These are phyloP conservation scores for Bacidia rubella DNA, from an alignment of 495 filamentous ascomycete species.

Conservation along the genomic window DNA sequence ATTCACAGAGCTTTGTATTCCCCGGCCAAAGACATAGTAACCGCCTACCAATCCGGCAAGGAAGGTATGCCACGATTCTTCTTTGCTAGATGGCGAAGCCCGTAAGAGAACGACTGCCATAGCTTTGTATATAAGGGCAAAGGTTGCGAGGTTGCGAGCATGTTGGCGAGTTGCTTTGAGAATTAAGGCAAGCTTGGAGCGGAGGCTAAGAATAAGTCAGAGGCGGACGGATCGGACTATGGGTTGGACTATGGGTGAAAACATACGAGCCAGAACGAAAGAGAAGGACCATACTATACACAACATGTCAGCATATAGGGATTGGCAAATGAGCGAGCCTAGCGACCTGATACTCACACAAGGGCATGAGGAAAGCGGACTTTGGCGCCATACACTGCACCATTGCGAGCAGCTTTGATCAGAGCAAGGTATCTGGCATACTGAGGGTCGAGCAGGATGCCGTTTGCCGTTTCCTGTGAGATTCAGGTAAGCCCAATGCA, in stretches of 20 bases:
- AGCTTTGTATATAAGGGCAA: slow-evolving; percentile 79
- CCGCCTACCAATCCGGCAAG: slow-evolving; percentile 84
- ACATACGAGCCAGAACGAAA: slow-evolving; percentile 81
- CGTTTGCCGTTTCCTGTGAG: slow-evolving; percentile 28
- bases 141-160: slow-evolving; percentile 80
- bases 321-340: background rate
- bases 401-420: slow-evolving; percentile 87
- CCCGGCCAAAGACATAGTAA: slow-evolving; percentile 83
- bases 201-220: slow-evolving; percentile 36
- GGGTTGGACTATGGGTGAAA: no score
- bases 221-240: background rate
- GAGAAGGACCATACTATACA: slow-evolving; percentile 70
- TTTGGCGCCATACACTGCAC: slow-evolving; percentile 92
- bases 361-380: slow-evolving; percentile 97
- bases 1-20: slow-evolving; percentile 65
- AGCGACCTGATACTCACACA: slow-evolving; percentile 40
- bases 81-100: slow-evolving; percentile 43
- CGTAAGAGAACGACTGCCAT: slow-evolving; percentile 57
- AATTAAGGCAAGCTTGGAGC: slow-evolving; percentile 64
- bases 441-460: slow-evolving; percentile 63
- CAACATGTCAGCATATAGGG: slow-evolving; percentile 2
- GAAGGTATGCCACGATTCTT: slow-evolving; percentile 67
- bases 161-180: slow-evolving; percentile 79
- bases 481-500: no score
- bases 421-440: slow-evolving; percentile 73